phyloP scores from a whole-genome alignment of 148 eudicot species.

The Arbutus unedo region DNA sequence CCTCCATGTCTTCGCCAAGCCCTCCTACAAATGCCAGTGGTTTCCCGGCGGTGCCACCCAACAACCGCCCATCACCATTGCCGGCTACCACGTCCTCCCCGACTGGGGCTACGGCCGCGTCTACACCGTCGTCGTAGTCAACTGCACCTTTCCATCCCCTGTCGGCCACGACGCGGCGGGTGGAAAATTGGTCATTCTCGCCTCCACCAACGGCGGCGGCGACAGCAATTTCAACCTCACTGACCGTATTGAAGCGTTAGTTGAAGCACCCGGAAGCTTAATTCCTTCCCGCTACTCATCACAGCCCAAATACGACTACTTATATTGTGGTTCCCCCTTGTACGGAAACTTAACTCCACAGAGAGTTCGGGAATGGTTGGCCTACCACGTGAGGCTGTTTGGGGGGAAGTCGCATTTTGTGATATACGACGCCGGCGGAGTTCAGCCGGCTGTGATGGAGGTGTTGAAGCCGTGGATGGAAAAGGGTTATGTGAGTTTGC shows the following conservation, averaged over 20 bases:
- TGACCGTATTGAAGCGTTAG: constrained; percentile 42
- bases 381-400: constrained; percentile 59
- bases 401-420: constrained; percentile 67
- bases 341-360: constrained; percentile 65
- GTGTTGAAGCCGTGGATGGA: constrained; percentile 71
- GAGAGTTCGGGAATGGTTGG: constrained; percentile 75
- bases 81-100: constrained; percentile 45
- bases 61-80: not conserved
- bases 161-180: constrained; percentile 30
- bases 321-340: constrained; percentile 70
- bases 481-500: constrained; percentile 58
- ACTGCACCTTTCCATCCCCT: constrained; percentile 60
- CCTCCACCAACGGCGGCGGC: constrained; percentile 46
- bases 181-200: constrained; percentile 41
- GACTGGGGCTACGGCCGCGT: constrained; percentile 90
- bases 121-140: constrained; percentile 64
- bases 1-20: constrained; percentile 46
- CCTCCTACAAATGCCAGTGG: constrained; percentile 43
- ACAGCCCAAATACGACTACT: constrained; percentile 55
- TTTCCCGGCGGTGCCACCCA: not conserved
- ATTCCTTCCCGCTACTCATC: constrained; percentile 18
- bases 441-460: constrained; percentile 47
- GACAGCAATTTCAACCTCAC: constrained; percentile 30
- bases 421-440: constrained; percentile 74
- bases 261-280: constrained; percentile 32